Percentiles rank a stretch among this genome's conserved stretches.
Conservation (phyloP, 2,329 filamentous ascomycete genomes). For the Bertia moriformis region DNA sequence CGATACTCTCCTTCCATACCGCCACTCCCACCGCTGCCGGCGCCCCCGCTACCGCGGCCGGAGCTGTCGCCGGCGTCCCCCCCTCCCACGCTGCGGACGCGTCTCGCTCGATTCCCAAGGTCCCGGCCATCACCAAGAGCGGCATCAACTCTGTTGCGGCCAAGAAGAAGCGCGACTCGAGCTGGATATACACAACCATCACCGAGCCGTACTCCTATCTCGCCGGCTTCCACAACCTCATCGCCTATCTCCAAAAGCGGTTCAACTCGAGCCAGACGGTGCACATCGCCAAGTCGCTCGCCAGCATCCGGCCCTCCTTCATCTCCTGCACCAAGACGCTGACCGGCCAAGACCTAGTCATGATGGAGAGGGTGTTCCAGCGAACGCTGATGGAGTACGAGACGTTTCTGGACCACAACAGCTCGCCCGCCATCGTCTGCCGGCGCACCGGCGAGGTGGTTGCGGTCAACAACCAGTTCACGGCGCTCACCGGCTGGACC, state of each 20-base stretch:
- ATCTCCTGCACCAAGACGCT: slow-evolving; percentile 80
- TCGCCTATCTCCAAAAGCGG: slow-evolving; percentile 63
- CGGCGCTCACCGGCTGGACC: slow-evolving; percentile 83
- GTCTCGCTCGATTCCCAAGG: slow-evolving; percentile 25
- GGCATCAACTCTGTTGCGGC: slow-evolving; percentile 34
- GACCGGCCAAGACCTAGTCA: slow-evolving; percentile 75
- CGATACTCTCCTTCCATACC: slow-evolving; percentile 12
- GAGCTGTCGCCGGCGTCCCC: slow-evolving; percentile 2
- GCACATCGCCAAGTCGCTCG: slow-evolving; percentile 73
- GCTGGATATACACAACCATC: slow-evolving; percentile 75
- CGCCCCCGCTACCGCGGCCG: slow-evolving; percentile 5
- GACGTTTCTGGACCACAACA: slow-evolving; percentile 76
- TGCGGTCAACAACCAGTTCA: slow-evolving; percentile 90
- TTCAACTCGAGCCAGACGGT: slow-evolving; percentile 65
- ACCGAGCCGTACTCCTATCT: slow-evolving; percentile 87
- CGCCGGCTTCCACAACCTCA: slow-evolving; percentile 75
- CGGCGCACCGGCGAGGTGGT: slow-evolving; percentile 89
- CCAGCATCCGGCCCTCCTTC: slow-evolving; percentile 81
- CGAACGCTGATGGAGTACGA: slow-evolving; percentile 85
- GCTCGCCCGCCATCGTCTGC: slow-evolving; percentile 81
- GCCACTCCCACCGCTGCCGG: slow-evolving; percentile 7
- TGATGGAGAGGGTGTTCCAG: slow-evolving; percentile 96
- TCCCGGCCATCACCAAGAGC: slow-evolving; percentile 21
- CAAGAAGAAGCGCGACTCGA: slow-evolving; percentile 57
- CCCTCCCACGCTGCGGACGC: slow-evolving; percentile 4